Evolutionary conservation across 768 basidiomycete genomes (phyloP).

Genomic region (Chlorophyllum brunneum): DNA sequence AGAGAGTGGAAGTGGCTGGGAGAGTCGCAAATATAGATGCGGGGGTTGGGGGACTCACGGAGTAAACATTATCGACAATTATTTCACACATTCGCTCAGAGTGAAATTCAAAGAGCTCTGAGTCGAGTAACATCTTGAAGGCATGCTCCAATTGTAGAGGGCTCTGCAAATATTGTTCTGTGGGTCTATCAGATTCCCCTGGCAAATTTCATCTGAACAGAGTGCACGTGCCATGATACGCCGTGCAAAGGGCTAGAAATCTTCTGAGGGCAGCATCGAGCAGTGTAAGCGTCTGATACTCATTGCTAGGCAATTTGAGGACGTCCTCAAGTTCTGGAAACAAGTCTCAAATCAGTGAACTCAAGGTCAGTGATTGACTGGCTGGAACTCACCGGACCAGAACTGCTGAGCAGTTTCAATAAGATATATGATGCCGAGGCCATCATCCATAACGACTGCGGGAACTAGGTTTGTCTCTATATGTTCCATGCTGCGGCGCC

Average conservation of each 20-base stretch:
- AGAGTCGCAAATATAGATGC: slow-evolving; percentile 3
- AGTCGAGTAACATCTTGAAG: slow-evolving; percentile 68
- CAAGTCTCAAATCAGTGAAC: slow-evolving; percentile 1
- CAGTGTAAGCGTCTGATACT: slow-evolving; percentile 59
- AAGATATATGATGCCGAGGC: slow-evolving; percentile 76
- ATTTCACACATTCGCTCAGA: slow-evolving; percentile 89
- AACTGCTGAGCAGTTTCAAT: slow-evolving; percentile 85
- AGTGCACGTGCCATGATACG: slow-evolving; percentile 73
- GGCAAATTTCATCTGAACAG: not conserved
- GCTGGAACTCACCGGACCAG: slow-evolving; percentile 69
- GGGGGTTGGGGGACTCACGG: slow-evolving; percentile 39
- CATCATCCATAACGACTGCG: slow-evolving; percentile 52
- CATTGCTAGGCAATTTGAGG: slow-evolving; percentile 59
- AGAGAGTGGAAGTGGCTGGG: slow-evolving; percentile 12
- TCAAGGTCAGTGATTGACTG: slow-evolving; percentile 1
- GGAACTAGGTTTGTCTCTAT: slow-evolving; percentile 22
- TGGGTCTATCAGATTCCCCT: slow-evolving; percentile 11
- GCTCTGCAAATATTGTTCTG: slow-evolving; percentile 81
- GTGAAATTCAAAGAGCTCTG: slow-evolving; percentile 87
- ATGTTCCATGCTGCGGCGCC: slow-evolving; percentile 25
- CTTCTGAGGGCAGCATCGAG: slow-evolving; percentile 78
- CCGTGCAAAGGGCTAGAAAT: slow-evolving; percentile 74
- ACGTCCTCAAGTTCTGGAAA: slow-evolving; percentile 82
- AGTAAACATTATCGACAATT: slow-evolving; percentile 62
- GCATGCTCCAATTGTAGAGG: slow-evolving; percentile 85